These are phyloP conservation scores for Leersia perrieri DNA, from an alignment of 176 grass and related monocot genomes.

Conservation along the genomic window DNA sequence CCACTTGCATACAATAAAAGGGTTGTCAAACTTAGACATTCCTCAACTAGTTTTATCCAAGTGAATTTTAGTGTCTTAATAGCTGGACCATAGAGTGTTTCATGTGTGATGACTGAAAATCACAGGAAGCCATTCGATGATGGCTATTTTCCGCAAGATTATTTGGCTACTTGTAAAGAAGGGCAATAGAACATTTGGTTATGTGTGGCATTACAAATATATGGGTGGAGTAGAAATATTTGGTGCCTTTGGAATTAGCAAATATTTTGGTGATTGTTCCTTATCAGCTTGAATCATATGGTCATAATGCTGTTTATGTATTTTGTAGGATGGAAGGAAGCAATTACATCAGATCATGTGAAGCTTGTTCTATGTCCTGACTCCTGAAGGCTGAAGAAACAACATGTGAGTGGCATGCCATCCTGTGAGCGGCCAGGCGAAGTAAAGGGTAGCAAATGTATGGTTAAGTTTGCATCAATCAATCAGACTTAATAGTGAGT, in stretches of 20 bases:
- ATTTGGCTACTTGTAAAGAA: neutral
- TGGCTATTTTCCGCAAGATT: no score
- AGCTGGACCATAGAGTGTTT: neutral
- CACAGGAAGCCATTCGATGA: neutral
- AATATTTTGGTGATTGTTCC: neutral
- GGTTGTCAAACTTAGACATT: neutral
- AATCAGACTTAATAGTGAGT: neutral
- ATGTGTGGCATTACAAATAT: neutral
- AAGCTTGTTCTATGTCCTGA: conserved; percentile 53
- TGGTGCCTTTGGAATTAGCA: neutral
- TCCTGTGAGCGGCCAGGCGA: no score
- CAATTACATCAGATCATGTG: conserved; percentile 61
- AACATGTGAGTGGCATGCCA: neutral
- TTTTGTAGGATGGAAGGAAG: conserved; percentile 75
- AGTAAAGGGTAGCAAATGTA: no score
- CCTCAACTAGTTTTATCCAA: neutral
- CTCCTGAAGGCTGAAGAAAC: conserved; percentile 42
- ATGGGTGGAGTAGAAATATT: neutral
- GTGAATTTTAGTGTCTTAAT: neutral
- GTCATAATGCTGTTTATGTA: conserved; percentile 7
- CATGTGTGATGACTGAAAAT: neutral
- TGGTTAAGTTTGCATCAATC: neutral
- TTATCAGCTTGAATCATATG: neutral
- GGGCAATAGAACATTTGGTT: neutral
- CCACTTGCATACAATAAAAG: neutral